Evolutionary conservation across 1,139 yeast species (phyloP).

Genomic region (Taiozyma onychis): DNA sequence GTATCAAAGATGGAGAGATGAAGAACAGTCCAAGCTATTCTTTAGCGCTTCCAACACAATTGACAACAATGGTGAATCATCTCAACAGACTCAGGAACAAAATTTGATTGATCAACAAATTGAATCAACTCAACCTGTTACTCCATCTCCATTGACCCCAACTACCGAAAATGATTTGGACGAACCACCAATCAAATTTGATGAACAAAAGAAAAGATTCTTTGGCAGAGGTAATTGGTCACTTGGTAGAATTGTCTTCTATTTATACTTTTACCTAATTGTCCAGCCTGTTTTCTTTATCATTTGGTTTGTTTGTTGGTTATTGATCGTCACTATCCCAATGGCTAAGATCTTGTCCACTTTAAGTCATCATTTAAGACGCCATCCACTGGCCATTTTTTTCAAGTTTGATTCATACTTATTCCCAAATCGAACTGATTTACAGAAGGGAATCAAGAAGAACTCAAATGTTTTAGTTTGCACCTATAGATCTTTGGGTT

Average conservation of each 20-base stretch:
- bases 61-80: neutral
- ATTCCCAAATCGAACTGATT: conserved; percentile 28
- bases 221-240: conserved; percentile 97
- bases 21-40: conserved; percentile 41
- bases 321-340: conserved; percentile 85
- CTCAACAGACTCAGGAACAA: neutral
- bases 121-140: conserved; percentile 3
- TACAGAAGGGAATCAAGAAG: conserved; percentile 30
- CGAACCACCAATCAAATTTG: conserved; percentile 21
- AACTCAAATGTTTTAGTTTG: conserved; percentile 53
- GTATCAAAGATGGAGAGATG: conserved; percentile 84
- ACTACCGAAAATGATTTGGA: conserved; percentile 10
- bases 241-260: conserved; percentile 74
- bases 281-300: conserved; percentile 61
- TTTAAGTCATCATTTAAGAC: conserved; percentile 70
- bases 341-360: conserved; percentile 76
- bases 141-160: conserved; percentile 18
- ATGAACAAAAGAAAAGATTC: conserved; percentile 49
- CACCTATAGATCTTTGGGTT: conserved; percentile 88
- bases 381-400: conserved; percentile 83
- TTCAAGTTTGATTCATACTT: conserved; percentile 48
- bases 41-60: conserved; percentile 26
- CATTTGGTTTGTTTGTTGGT: conserved; percentile 66
- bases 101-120: conserved; percentile 1
- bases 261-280: conserved; percentile 60